Evolutionary conservation across 306 rosid species (phyloP).

Genomic region (Prosopis cineraria): DNA sequence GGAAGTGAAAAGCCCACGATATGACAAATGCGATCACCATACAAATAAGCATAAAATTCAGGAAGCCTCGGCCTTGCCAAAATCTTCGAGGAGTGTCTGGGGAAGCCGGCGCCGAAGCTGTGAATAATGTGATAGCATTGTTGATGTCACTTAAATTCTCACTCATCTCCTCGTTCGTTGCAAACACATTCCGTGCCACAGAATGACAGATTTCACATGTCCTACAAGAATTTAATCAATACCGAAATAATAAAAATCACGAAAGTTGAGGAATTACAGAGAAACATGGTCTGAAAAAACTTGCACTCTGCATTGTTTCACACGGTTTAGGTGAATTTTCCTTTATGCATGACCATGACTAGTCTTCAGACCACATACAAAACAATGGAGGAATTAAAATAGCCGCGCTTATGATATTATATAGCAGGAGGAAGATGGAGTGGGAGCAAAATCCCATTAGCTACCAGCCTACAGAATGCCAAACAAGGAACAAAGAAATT

Average conservation of each 20-base stretch:
- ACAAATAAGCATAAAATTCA: constrained; percentile 89
- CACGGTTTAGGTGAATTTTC: constrained; percentile 6
- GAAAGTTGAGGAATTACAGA: constrained; percentile 2
- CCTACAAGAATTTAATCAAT: constrained; percentile 49
- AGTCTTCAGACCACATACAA: constrained; percentile 18
- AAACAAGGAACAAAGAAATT: background rate
- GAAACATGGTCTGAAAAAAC: constrained; percentile 1
- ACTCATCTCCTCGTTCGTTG: constrained; percentile 56
- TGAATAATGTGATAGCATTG: constrained; percentile 46
- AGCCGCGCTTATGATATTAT: constrained; percentile 1
- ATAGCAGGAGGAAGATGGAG: background rate
- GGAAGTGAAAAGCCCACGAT: constrained; percentile 95
- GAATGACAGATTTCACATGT: constrained; percentile 94
- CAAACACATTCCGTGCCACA: constrained; percentile 69
- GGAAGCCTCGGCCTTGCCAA: constrained; percentile 94
- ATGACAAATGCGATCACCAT: constrained; percentile 94
- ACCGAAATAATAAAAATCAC: constrained; percentile 5
- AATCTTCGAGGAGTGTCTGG: constrained; percentile 73
- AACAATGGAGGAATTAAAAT: background rate
- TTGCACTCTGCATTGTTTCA: background rate
- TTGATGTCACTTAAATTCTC: constrained; percentile 58
- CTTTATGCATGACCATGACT: background rate
- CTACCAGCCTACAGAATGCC: background rate
- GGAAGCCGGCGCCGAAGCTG: constrained; percentile 46
- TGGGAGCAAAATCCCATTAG: background rate